Evolutionary conservation across 2,329 filamentous ascomycete genomes (phyloP), one percentile per base, ranked within the genome.

Genomic region (Aspergillus niger): DNA sequence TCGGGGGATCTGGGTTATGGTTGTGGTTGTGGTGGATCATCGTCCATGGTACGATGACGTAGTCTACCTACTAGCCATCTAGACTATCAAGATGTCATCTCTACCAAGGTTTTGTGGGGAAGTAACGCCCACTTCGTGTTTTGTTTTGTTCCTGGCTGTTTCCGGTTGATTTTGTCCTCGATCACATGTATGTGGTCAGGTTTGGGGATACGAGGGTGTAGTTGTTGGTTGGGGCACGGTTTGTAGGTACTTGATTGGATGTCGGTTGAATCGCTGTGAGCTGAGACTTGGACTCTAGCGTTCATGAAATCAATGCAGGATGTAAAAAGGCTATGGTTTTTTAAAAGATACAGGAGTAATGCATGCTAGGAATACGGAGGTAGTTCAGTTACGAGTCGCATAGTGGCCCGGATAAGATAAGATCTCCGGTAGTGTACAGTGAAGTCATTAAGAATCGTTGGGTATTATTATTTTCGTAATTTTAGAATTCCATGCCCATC

Each of bases 401-500:
- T n/a, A 39, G 52, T 41, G 10, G 3, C 0, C 28, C 28, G 2
- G 28, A 30, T 30, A 1, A 11, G 10, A 30, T 11, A 30, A 0
- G 28, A 30, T 44, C 44, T 26, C 59, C 50, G 60, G 52, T 69
- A 63, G 55, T 56, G 57, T 69, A 64, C 54, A 62, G 39, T 68
- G 67, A 63, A 70, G 64, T 71, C 72, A 66, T 74, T 63, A 72
- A n/a, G 41, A 24, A 66, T 74, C 69, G 58, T 70, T 57, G 49
- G 57, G 63, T 67, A 53, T 60, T 59, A 57, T 38, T 47, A 54
- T 55, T 48, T 36, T 57, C 57, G 61, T 43, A 22, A 48, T 59
- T 36, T 59, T 71, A 85, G 66, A 86, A 85, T 60, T 92, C 91
- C 88, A 95, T 93, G 65, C 89, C 91, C 91, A 96, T 94, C 59